Conservation (phyloP, 345 rosid genomes). For the Populus euphratica region DNA sequence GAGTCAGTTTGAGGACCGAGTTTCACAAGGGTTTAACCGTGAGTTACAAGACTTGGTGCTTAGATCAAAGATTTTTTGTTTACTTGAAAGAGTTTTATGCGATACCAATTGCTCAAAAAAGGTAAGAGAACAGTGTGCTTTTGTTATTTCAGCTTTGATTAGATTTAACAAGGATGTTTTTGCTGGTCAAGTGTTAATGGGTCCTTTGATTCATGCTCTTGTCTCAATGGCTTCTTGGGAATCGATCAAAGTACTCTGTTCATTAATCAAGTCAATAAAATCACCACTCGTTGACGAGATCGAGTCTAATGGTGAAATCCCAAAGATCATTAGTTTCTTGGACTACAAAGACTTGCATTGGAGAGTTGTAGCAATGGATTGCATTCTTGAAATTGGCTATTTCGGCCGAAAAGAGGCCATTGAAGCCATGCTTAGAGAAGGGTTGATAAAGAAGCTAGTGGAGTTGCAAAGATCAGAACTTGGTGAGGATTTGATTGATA, state of each 20-base stretch:
- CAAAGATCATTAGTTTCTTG: slow-evolving; percentile 39
- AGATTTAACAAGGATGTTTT: slow-evolving; percentile 70
- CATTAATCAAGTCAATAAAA: slow-evolving; percentile 45
- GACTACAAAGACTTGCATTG: slow-evolving; percentile 42
- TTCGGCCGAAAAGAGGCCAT: slow-evolving; percentile 64
- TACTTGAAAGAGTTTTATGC: slow-evolving; percentile 35
- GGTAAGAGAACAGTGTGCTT: slow-evolving; percentile 45
- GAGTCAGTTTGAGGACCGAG: slow-evolving; percentile 45
- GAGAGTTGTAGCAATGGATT: slow-evolving; percentile 41
- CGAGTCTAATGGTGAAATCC: slow-evolving; percentile 43
- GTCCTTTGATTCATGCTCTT: slow-evolving; percentile 42
- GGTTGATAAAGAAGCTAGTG: slow-evolving; percentile 42
- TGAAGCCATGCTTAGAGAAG: slow-evolving; percentile 47
- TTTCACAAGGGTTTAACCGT: slow-evolving; percentile 45
- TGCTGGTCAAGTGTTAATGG: slow-evolving; percentile 56
- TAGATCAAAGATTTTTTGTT: slow-evolving; percentile 42
- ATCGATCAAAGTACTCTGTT: slow-evolving; percentile 38
- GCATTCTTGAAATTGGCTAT: slow-evolving; percentile 60
- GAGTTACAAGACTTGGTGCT: slow-evolving; percentile 55
- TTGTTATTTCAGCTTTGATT: slow-evolving; percentile 41
- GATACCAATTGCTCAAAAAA: slow-evolving; percentile 28
- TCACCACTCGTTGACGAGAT: slow-evolving; percentile 64
- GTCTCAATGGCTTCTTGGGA: slow-evolving; percentile 32
- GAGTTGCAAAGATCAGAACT: slow-evolving; percentile 58
- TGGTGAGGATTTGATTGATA: slow-evolving; percentile 58